A percentile compares a stretch with the other conserved stretches of the same genome.
phyloP scores from a whole-genome alignment of 163 green algal species.

The Chloroidium sp. region DNA sequence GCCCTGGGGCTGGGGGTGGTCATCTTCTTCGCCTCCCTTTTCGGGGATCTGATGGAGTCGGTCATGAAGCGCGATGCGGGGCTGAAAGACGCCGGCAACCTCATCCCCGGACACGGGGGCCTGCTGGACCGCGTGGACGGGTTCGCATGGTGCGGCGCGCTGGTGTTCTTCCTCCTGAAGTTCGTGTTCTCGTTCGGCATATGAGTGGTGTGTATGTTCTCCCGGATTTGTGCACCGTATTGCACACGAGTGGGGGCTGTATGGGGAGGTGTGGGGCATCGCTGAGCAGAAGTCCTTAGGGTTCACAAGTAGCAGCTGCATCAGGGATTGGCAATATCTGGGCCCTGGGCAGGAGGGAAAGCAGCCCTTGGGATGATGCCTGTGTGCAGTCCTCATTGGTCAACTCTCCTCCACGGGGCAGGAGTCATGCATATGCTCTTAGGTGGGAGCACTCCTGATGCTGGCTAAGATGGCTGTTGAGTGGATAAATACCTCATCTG shows the following conservation, averaged over 20 bases:
- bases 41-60: slow-evolving; percentile 95
- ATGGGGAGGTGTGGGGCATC: no score
- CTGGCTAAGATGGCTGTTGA: no score
- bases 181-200: slow-evolving; percentile 22
- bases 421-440: no score
- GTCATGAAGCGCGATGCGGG: slow-evolving; percentile 97
- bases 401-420: no score
- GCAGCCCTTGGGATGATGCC: no score
- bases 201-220: background rate
- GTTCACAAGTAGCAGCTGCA: no score
- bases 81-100: slow-evolving; percentile 79
- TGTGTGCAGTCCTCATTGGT: no score
- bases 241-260: background rate
- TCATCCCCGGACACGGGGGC: slow-evolving; percentile 96
- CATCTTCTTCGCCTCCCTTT: slow-evolving; percentile 81
- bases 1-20: slow-evolving; percentile 35
- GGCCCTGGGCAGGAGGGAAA: no score
- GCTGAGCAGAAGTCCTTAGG: no score
- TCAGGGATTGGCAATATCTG: no score
- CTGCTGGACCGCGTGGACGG: slow-evolving; percentile 94
- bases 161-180: slow-evolving; percentile 25
- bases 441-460: no score
- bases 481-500: no score
- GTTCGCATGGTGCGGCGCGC: slow-evolving; percentile 93
- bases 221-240: background rate